Evolutionary conservation across 352 stramenopile species (phyloP), one percentile per base, ranked within the genome.

Genomic region (Phytophthora kernoviae): DNA sequence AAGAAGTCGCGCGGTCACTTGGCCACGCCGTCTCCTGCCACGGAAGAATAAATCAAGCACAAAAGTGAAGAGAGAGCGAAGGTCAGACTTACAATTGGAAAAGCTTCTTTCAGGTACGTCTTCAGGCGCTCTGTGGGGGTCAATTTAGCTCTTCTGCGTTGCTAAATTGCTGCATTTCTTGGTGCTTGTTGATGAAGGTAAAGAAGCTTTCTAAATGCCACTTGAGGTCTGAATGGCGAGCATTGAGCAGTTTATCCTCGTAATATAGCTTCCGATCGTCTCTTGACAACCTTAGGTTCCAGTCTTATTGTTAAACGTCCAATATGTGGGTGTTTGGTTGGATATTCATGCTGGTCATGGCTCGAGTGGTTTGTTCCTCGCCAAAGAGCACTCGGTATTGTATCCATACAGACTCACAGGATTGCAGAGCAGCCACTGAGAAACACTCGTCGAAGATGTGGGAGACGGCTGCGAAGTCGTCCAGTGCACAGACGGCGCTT

Each of bases 1-100:
- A 76, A 83, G 58, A 91, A 90, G 71, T 91, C 81, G 49, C 83
- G 83, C 59, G 84, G 81, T 47, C 71, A 89, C 77, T 59, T 92
- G 56, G 81, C 65, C 22, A 68, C 54, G 36, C 68, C 59, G 42
- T 43, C 54, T 17, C 41, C 47, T 39, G 65, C 68, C 20, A 58
- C 74, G 48, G 70, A 86, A 73, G 63, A 57, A 47, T 65, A 75
- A 52, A 33, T 5, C 2, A 21, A 37, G 20, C n/a, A n/a, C n/a
- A 32, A n/a, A 30, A 30, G 24, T 30, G 3, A 30, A 30, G 24
- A 30, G 24, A 30, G 24, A 30, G 24, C 6, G 24, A 30, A 7
- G 24, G 24, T 30, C 24, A 30, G 24, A 30, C 24, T n/a, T n/a
- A n/a, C n/a, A n/a, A n/a, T n/a, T n/a, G 24, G 24, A 6, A 30